Conservation (phyloP, 2,329 filamentous ascomycete species). For the Talaromyces sp. region DNA sequence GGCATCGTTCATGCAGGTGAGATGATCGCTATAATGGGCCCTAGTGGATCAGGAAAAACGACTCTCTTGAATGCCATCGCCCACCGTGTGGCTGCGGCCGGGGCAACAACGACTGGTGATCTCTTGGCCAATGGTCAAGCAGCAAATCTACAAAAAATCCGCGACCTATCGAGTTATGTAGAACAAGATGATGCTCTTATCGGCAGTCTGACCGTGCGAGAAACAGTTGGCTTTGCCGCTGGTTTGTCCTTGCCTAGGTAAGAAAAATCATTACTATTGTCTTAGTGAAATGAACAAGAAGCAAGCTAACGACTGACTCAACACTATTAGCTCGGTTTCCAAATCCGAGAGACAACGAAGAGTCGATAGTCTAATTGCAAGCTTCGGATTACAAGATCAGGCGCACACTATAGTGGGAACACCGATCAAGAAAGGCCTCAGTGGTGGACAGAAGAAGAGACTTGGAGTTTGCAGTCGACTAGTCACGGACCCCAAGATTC, state of each 20-base stretch:
- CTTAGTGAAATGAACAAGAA: background rate
- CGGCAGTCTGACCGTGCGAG: slow-evolving; percentile 73
- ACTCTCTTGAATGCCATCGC: slow-evolving; percentile 80
- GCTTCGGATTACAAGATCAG: slow-evolving; percentile 73
- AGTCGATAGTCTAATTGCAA: slow-evolving; percentile 65
- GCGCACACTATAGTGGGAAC: slow-evolving; percentile 74
- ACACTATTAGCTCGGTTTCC: slow-evolving; percentile 37
- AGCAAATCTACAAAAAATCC: slow-evolving; percentile 55
- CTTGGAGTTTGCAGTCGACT: slow-evolving; percentile 77
- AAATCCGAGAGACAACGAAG: slow-evolving; percentile 58
- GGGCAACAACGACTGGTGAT: slow-evolving; percentile 54
- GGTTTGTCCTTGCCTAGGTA: slow-evolving; percentile 62
- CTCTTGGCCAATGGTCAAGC: slow-evolving; percentile 63
- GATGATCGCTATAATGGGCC: slow-evolving; percentile 78
- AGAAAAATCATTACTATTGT: slow-evolving; percentile 24
- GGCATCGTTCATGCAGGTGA: slow-evolving; percentile 52
- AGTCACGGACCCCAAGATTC: slow-evolving; percentile 74
- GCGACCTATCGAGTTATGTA: slow-evolving; percentile 67
- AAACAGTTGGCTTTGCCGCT: slow-evolving; percentile 77
- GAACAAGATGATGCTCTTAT: slow-evolving; percentile 86
- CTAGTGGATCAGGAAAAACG: slow-evolving; percentile 71
- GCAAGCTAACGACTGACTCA: background rate
- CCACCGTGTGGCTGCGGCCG: slow-evolving; percentile 55
- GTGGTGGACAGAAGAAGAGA: slow-evolving; percentile 79
- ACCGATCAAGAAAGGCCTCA: slow-evolving; percentile 77